phyloP scores from a whole-genome alignment of 345 rosid species.

The Odontarrhena argentea region DNA sequence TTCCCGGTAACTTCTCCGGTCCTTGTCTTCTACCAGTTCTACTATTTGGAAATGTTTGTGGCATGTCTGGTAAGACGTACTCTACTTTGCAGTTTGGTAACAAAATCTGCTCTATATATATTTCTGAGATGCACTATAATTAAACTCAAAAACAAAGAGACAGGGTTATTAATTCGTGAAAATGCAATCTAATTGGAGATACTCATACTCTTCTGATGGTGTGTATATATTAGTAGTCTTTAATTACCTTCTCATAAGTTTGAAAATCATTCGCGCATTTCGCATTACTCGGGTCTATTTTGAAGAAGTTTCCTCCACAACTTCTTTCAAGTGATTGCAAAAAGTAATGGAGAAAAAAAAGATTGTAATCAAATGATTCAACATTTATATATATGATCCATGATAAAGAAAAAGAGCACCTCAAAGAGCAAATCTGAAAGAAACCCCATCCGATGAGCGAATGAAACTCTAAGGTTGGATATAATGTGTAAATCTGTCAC shows the following conservation, averaged over 20 bases:
- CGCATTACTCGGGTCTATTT: conserved; percentile 34
- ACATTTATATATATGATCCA: neutral
- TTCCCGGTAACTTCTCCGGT: conserved; percentile 25
- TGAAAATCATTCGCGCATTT: conserved; percentile 30
- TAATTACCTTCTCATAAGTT: conserved; percentile 28
- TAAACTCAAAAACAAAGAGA: neutral
- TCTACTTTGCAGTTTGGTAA: conserved; percentile 38
- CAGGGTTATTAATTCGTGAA: neutral
- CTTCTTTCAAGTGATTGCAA: conserved; percentile 32
- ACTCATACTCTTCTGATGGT: neutral
- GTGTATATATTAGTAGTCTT: neutral
- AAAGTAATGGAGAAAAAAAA: neutral
- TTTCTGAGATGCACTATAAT: conserved; percentile 35
- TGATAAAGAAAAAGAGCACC: conserved; percentile 15
- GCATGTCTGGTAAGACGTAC: neutral
- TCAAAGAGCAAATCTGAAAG: conserved; percentile 35
- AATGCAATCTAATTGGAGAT: neutral
- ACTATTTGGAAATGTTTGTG: neutral
- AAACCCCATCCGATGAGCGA: conserved; percentile 19
- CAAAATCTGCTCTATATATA: conserved; percentile 28
- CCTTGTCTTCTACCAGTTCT: conserved; percentile 24
- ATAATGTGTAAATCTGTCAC: no score
- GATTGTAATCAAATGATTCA: conserved; percentile 2
- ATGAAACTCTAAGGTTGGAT: no score
- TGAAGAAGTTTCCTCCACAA: conserved; percentile 34